phyloP scores from a whole-genome alignment of 2,329 filamentous ascomycete genomes.

The Myriosclerotinia duriaeana region DNA sequence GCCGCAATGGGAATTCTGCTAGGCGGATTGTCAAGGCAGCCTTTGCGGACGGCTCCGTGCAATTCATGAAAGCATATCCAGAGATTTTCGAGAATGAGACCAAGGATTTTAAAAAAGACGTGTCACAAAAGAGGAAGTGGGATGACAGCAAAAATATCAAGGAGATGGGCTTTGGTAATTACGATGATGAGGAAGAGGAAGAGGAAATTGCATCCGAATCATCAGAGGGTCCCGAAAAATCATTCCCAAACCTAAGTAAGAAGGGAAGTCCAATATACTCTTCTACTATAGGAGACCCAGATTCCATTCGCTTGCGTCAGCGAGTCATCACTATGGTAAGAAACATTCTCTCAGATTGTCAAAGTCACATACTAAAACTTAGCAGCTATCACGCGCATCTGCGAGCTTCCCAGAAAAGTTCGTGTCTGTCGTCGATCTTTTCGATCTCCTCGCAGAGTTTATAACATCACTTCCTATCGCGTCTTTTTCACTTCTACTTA shows the following conservation, averaged over 20 bases:
- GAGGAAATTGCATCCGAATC: conserved; percentile 18
- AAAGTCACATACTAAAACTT: not conserved
- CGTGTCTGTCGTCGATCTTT: conserved; percentile 47
- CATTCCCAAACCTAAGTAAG: not conserved
- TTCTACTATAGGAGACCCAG: conserved; percentile 36
- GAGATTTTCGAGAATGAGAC: conserved; percentile 70
- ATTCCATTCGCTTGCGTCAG: conserved; percentile 38
- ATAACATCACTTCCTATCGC: conserved; percentile 41
- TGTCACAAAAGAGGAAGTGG: conserved; percentile 52
- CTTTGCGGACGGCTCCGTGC: conserved; percentile 62
- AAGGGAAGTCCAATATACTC: conserved; percentile 8
- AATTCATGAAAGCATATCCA: conserved; percentile 55
- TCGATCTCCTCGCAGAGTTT: conserved; percentile 48
- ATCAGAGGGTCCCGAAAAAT: conserved; percentile 10
- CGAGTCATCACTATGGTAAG: conserved; percentile 37
- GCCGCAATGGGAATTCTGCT: not conserved
- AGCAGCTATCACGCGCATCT: conserved; percentile 39
- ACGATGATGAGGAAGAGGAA: conserved; percentile 46
- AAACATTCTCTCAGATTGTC: not conserved
- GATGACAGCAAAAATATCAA: conserved; percentile 34
- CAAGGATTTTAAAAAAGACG: conserved; percentile 45
- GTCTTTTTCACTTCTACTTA: conserved; percentile 45
- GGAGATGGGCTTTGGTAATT: conserved; percentile 46
- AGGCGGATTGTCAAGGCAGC: conserved; percentile 62
- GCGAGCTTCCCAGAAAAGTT: conserved; percentile 49